Evolutionary conservation across 2,329 filamentous ascomycete species (phyloP), one percentile per base, ranked within the genome.

Genomic region (Exophiala aquamarina): DNA sequence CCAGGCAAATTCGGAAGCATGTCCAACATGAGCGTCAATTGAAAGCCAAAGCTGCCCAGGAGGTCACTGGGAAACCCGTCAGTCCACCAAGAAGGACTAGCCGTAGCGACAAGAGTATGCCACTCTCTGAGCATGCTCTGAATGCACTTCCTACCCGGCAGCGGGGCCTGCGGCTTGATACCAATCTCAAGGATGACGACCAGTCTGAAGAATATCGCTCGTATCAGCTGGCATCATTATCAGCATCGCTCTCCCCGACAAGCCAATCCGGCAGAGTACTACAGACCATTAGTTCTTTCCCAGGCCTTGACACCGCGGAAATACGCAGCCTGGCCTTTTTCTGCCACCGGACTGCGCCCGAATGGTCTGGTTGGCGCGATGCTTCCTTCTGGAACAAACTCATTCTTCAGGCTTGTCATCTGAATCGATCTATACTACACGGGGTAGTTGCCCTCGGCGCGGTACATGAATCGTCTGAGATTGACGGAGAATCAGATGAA

Each of bases 371-470:
- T 19, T 57, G 53, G 47, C 49, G 49, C 15, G 55, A 57, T 42
- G 55, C 53, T 9, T 41, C 49, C 10, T 63, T 64, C 32, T 64
- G 62, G 62, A 61, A 55, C 38, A 53, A 57, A 14, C 39, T 63
- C 2, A 58, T 64, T 7, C 53, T 63, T 39, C 62, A 63, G 39
- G 59, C 60, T 10, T 62, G 56, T 23, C 60, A 63, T 32, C 51
- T 59, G 9, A 60, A 63, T 37, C 60, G 54, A 23, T 58, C 61
- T 2, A 53, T 64, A 15, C 61, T 62, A 44, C 61, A 64, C 47
- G 56, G 59, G 8, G 54, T 63, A 41, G 57, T 63, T 19, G 61
- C 61, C 7, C 43, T 63, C 7, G 62, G 62, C 10, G 58, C 62
- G 5, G 39, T 63, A 7, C 62, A 64, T 40, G 62, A 64, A 47